Evolutionary conservation across 495 filamentous ascomycete species (phyloP), one percentile per base, ranked within the genome.

Genomic region (Bacidia gigantensis): DNA sequence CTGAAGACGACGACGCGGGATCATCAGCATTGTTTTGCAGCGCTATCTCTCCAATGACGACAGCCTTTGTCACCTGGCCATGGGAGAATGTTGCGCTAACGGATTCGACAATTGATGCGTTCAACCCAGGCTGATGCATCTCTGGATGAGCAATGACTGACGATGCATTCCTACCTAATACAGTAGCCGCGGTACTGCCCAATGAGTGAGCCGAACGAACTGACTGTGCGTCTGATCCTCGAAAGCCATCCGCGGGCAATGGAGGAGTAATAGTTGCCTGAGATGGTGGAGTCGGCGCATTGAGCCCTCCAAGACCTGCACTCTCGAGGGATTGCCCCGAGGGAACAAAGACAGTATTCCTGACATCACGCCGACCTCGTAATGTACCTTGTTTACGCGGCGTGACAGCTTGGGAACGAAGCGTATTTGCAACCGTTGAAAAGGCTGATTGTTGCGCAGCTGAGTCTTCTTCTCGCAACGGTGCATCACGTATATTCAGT

Each of bases 41-140:
- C 14, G 92, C 93, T 51, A 99, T 79, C 67, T 99, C 93, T 55
- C 93, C 93, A 55, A 82, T 81, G 22, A 95, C 78, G 42, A 81
- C 82, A 3, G 82, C 81, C 51, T 80, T 83, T 42, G 75, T 81
- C 3, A 87, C 69, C 9, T 69, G 69, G 10, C 87, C 87, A 22
- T 82, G 74, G 32, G 88, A 80, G 64, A 96, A 92, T 51, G 78
- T 80, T 29, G 87, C 86, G 58, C 77, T 92, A 51, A 96, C 81
- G 0, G 86, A 93, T 63, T 99, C 93, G 51, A 97, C 82, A 45
- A 97, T 72, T 9, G 93, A 97, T 3, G 88, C 82, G 60, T 89
- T 94, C 38, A 99, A 67, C 7, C 93, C 93, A 11, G 82, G 75
- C 40, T 80, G 76, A 50, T 82, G 76, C 64, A 96, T 76, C 12